A percentile compares a stretch with the other conserved stretches of the same genome.
These are phyloP conservation scores for Geotrichum candidum DNA, from an alignment of 1,139 yeast genomes.

Conservation along the genomic window DNA sequence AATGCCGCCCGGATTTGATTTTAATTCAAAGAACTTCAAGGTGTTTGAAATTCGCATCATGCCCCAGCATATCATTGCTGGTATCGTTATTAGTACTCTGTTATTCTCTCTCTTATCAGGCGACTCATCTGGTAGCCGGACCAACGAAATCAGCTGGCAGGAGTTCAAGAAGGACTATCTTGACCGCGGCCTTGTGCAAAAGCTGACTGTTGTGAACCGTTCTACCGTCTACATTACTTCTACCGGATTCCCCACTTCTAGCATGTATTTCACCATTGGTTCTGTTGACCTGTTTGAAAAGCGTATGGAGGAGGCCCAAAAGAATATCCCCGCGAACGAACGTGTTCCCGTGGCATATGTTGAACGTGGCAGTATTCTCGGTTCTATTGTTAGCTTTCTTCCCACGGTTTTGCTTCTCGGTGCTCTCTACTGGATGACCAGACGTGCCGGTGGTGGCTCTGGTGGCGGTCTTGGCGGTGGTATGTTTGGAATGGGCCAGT, in stretches of 20 bases:
- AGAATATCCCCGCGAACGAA: conserved; percentile 54
- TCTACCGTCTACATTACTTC: conserved; percentile 16
- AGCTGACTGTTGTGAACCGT: conserved; percentile 63
- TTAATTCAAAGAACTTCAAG: conserved; percentile 21
- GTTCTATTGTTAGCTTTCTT: conserved; percentile 62
- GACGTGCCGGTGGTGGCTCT: conserved; percentile 45
- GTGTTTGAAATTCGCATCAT: conserved; percentile 25
- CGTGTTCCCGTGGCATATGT: conserved; percentile 81
- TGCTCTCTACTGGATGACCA: conserved; percentile 60
- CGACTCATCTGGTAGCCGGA: conserved; percentile 33
- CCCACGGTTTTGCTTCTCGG: conserved; percentile 84
- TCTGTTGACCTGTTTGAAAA: conserved; percentile 89
- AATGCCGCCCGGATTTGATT: conserved; percentile 23
- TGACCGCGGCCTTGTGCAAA: conserved; percentile 76
- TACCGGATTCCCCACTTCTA: conserved; percentile 16
- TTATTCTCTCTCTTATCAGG: conserved; percentile 29
- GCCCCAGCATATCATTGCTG: conserved; percentile 30
- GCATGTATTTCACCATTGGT: conserved; percentile 73
- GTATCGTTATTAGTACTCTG: conserved; percentile 27
- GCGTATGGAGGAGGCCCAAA: conserved; percentile 69
- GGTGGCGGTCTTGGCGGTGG: conserved; percentile 43
- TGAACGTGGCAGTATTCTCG: conserved; percentile 58
- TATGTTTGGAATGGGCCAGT: conserved; percentile 58
- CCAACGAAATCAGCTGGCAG: conserved; percentile 66
- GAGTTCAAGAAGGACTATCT: conserved; percentile 80